Base-by-base conservation (phyloP, 2,329 filamentous ascomycete species). In the Cyclaneusma minus region DNA sequence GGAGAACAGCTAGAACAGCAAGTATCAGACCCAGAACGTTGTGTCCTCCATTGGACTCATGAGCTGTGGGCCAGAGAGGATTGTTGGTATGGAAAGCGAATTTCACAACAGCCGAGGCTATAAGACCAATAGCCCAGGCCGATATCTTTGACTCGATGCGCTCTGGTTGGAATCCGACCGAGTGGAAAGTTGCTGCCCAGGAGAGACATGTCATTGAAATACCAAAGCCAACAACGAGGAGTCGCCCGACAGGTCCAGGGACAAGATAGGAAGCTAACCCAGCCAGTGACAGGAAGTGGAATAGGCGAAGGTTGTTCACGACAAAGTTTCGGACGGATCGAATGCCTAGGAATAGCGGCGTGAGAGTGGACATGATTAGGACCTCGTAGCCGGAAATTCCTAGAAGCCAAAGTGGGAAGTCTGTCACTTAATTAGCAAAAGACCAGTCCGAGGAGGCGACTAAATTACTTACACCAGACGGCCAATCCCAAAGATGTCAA, bases 361-460 rank as follows among this genome's bases (percentile, higher is more conserved):
- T 80, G 27, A 87, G 52, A 3, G 82, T 87, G 25, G 67, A 69
- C 71, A 95, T 77, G 44, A 98, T 75, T 38, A 92, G 63, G 22
- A 74, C 77, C 54, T 98, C 89, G 47, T 89, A 98, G 35, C 89
- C 89, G 4, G 87, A 95, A 33, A 98, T 91, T 15, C 89, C 89
- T 89, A 98, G 98, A 50, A 94, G 73, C 89, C 89, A 98, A 7
- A 98, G 68, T 9, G 89, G 89, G 49, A 98, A 98, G 52, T 91
- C 78, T 83, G 35, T 18, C 10, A 21, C 22, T 23, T n/a, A n/a
- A 22, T 40, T 28, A 39, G 29, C 33, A 16, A 15, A n/a, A 17
- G 19, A 15, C 25, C 9, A 13, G 13, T 22, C 22, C 17, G 19
- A 16, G 22, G 17, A 14, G 17, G 16, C 17, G 15, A 18, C 13